Evolutionary conservation across 2,329 filamentous ascomycete genomes (phyloP).

Genomic region (Aureobasidium sp.): DNA sequence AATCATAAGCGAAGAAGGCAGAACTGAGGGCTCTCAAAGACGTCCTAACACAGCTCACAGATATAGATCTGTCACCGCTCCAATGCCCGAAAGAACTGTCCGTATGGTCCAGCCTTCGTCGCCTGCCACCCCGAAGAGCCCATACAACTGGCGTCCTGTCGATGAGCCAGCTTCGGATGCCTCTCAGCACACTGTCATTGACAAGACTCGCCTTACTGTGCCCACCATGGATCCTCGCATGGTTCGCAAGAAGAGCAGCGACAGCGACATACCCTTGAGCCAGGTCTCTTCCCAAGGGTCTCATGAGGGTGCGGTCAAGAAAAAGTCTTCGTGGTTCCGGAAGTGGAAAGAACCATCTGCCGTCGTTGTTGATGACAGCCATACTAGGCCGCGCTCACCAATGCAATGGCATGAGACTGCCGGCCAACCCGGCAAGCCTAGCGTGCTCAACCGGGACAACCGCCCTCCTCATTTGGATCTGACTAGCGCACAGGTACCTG

Average conservation of each 20-base stretch:
- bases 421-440: conserved; percentile 20
- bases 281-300: conserved; percentile 18
- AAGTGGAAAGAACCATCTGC: conserved; percentile 16
- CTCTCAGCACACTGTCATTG: conserved; percentile 9
- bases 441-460: conserved; percentile 26
- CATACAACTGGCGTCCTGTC: conserved; percentile 48
- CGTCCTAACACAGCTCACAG: conserved; percentile 28
- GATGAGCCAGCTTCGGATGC: conserved; percentile 2
- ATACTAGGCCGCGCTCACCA: background rate
- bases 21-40: conserved; percentile 24
- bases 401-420: conserved; percentile 12
- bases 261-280: conserved; percentile 20
- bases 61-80: conserved; percentile 37
- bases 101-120: conserved; percentile 50
- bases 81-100: conserved; percentile 41
- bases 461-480: conserved; percentile 24
- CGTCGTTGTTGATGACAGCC: background rate
- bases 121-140: conserved; percentile 39
- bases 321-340: conserved; percentile 42
- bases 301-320: conserved; percentile 26
- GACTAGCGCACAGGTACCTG: conserved; percentile 6
- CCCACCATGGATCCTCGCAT: conserved; percentile 15
- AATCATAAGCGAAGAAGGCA: conserved; percentile 46
- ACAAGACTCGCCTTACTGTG: conserved; percentile 14
- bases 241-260: conserved; percentile 16